These are phyloP conservation scores for Pseudogymnoascus sp. DNA, from an alignment of 2,329 filamentous ascomycete species.

Conservation along the genomic window DNA sequence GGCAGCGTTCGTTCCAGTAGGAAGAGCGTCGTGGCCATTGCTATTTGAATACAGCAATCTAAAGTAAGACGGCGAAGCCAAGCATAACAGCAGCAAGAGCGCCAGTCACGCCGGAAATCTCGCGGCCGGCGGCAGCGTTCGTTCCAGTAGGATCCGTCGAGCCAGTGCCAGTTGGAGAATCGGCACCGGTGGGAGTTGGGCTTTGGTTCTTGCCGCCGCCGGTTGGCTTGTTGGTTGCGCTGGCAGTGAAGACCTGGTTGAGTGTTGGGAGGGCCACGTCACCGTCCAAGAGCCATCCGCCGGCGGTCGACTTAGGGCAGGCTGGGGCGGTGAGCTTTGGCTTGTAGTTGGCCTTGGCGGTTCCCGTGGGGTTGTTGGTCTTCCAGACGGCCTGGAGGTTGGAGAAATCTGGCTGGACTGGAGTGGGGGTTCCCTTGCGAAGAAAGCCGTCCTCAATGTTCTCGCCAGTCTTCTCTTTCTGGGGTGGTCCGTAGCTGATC, in stretches of 20 bases:
- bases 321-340: conserved; percentile 54
- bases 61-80: background rate
- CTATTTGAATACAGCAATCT: background rate
- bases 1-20: background rate
- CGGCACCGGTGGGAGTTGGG: background rate
- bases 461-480: conserved; percentile 46
- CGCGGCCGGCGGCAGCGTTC: background rate
- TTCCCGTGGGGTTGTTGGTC: conserved; percentile 60
- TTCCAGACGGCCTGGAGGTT: conserved; percentile 75
- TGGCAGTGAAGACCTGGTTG: conserved; percentile 41
- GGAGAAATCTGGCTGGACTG: conserved; percentile 66
- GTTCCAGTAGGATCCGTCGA: background rate
- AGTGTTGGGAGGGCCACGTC: conserved; percentile 63
- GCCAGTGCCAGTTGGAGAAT: background rate
- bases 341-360: conserved; percentile 59
- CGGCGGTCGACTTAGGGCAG: conserved; percentile 63
- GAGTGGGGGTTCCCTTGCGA: conserved; percentile 65
- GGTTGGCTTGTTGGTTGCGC: conserved; percentile 14
- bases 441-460: conserved; percentile 58
- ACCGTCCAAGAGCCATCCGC: conserved; percentile 67
- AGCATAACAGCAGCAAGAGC: background rate
- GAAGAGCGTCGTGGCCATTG: no score
- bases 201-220: background rate
- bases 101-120: background rate
- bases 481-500: conserved; percentile 63